Evolutionary conservation across 2,329 filamentous ascomycete genomes (phyloP), one percentile per base, ranked within the genome.

Genomic region (Chaetomium globosum): DNA sequence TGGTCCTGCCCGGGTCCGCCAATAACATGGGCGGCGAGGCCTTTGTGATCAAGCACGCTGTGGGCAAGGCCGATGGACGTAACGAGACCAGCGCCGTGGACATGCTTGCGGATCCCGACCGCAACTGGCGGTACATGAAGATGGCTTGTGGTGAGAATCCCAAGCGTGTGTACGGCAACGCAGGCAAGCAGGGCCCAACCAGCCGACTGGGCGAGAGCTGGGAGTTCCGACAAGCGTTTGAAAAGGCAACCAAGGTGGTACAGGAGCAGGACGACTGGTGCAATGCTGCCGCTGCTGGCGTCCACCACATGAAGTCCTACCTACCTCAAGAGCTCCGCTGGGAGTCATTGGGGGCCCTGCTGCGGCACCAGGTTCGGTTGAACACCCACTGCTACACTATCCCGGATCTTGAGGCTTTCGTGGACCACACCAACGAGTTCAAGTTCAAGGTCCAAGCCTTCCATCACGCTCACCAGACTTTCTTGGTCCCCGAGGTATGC

Each of bases 101-200:
- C 69, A 81, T 90, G 78, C 79, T 90, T 10, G 88, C 88, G 1
- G 86, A 89, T 59, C 87, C 87, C 0, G 87, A 88, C 51, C 80
- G 81, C 26, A 84, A 79, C 66, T 89, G 87, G 84, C 81, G 89
- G 23, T 91, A 89, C 74, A 89, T 91, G 81, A 91, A 91, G 78
- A 91, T 91, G 88, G 89, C 89, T 0, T 91, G 88, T 68, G 88
- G 88, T 43, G 88, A 91, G 76, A 91, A 91, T 70, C 79, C 88
- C 1, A 89, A 89, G 77, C 77, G 81, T 0, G 77, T 86, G 0
- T 88, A 89, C 66, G 87, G 87, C 10, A 79, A 78, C 54, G 72
- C 77, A 4, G 85, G 85, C 28, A 79, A 81, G 59, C 78, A 78
- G 54, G 83, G 84, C 0, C 87, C 86, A 0, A 80, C 80, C 62